Base-by-base conservation (phyloP, 225 moss, liverwort and hornwort species). In the Pleurozium schreberi region DNA sequence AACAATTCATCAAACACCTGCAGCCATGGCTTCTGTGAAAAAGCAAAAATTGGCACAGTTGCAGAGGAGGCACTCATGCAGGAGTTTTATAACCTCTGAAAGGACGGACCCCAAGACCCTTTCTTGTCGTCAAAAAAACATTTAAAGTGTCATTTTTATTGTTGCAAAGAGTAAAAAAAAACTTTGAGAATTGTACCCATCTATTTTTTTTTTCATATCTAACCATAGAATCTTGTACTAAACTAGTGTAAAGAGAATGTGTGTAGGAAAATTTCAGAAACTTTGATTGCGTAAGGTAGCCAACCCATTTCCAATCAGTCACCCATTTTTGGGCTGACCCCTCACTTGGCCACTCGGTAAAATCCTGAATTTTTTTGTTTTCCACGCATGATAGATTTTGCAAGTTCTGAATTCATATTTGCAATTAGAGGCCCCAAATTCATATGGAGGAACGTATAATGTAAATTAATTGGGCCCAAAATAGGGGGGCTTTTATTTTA, bases 201-300 rank as follows among this genome's bases (percentile, higher is more conserved):
- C 42, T 25, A 6, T 1, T 25, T 42, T 9, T 40, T 23, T 14
- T 40, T 36, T 1, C 68, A 22, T 40, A 40, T 40, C 13, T 4
- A 8, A 22, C 3, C 0, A 0, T 14, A 42, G 74, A 31, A 75
- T 75, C 75, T 19, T 31, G 75, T 17, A 73, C 2, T 45, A 28
- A 2, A 45, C 28, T 28, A 28, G 47, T 52, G 3, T 22, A 31
- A n/a, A 30, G 21, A 33, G 50, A 75, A 20, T 50, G 34, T 52
- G 18, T 52, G 8, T 34, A 34, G 49, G 12, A 47, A 73, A 14
- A 2, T 12, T 30, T 18, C 3, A 14, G 6, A 3, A 74, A 18
- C 6, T 73, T 73, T 28, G 42, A 14, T 1, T 0, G 0, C 4
- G 14, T 26, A n/a, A n/a, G n/a, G 17, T 18, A 18, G 17, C 17